Base-by-base conservation (phyloP, 495 filamentous ascomycete genomes). In the Podospora sp. region DNA sequence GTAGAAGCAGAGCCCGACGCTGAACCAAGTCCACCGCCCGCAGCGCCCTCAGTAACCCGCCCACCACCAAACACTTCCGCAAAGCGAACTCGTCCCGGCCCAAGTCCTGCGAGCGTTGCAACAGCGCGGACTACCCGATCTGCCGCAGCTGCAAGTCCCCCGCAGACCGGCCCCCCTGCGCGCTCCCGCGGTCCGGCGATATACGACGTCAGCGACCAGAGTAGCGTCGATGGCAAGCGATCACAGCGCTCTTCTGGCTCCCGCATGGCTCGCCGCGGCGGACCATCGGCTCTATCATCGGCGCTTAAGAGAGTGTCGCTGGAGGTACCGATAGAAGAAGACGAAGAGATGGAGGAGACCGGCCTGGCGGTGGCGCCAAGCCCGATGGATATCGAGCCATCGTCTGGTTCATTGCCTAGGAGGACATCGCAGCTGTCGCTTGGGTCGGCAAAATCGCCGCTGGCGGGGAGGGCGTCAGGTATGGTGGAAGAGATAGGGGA, bases 21-120 rank as follows among this genome's bases (percentile, higher is more conserved):
- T 16, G 51, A 65, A 24, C 69, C 73, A 16, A 35, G 69, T 9
- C 61, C 74, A 8, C 20, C 59, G n/a, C 65, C 72, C 29, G 8
- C 8, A 26, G 50, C 65, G 18, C 66, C 63, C 8, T 26, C 52
- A n/a, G 51, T 46, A 14, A 20, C 71, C 22, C 75, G 78, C 55
- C 77, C 77, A 5, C 73, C 74, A 11, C 75, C 80, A 6, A 81
- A 81, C 35, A 80, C 76, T 0, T 82, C 79, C 27, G 79, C 76
- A 26, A 82, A 80, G 67, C 71, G 79, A 67, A 73, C 61, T 1
- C 57, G 26, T 20, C 33, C 57, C 6, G 33, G 16, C 18, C 46
- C 40, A 11, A 74, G 60, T 74, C 71, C 33, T 50, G 74, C 40
- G 63, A 68, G 33, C 33, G n/a, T n/a, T n/a, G 21, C 40, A 27